Conservation (phyloP, 345 rosid species). For the Eucalyptus dawsonii region DNA sequence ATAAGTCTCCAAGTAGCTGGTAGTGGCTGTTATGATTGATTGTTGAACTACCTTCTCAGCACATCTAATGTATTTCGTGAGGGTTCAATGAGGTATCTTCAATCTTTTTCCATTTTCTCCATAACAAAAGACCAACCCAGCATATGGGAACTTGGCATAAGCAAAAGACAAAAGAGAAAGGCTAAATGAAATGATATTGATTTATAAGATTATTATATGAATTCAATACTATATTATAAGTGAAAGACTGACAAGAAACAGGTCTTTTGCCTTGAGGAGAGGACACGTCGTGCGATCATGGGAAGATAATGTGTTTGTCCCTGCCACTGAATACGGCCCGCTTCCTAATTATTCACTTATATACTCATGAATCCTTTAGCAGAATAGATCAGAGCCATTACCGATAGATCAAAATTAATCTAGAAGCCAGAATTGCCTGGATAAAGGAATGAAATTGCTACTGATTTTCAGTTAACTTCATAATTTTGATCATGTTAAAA, state of each 20-base stretch:
- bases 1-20: no score
- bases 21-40: neutral
- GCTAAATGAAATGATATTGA: neutral
- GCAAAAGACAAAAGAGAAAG: neutral
- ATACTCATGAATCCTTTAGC: neutral
- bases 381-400: neutral
- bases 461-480: neutral
- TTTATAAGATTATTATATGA: neutral
- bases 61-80: neutral
- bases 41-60: neutral
- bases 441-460: neutral
- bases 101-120: neutral
- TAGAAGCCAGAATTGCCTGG: neutral
- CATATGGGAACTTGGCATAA: neutral
- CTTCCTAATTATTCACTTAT: no score
- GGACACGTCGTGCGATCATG: neutral
- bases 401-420: neutral
- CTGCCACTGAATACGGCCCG: no score
- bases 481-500: neutral
- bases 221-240: neutral
- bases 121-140: neutral
- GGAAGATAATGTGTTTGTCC: neutral
- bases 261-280: neutral
- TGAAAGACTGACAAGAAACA: neutral
- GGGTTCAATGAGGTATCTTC: neutral